phyloP scores from a whole-genome alignment of 1,284 basidiomycete species.

The Ceratobasidium sp. region DNA sequence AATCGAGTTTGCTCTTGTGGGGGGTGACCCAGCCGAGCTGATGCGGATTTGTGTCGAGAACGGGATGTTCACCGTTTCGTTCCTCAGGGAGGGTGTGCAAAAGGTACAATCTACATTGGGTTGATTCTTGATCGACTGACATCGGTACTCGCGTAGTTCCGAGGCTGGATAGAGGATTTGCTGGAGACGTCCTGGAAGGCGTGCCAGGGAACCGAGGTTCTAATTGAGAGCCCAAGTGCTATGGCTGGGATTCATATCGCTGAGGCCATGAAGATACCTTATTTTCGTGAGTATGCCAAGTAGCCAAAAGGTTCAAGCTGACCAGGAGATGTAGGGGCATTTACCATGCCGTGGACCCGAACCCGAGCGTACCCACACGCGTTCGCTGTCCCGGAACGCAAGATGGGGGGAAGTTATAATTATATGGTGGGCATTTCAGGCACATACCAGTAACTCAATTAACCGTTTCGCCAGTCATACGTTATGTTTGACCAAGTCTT shows the following conservation, averaged over 20 bases:
- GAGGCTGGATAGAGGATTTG: conserved; percentile 95
- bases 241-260: conserved; percentile 99
- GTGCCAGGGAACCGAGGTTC: conserved; percentile 90
- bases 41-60: conserved; percentile 96
- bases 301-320: neutral
- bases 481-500: conserved; percentile 98
- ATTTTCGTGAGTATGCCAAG: conserved; percentile 67
- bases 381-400: conserved; percentile 93
- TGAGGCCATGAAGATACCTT: conserved; percentile 90
- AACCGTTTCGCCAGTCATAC: conserved; percentile 63
- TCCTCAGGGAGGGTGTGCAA: conserved; percentile 86
- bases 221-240: conserved; percentile 94
- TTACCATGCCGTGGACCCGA: conserved; percentile 63
- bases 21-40: conserved; percentile 95
- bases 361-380: conserved; percentile 94
- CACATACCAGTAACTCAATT: conserved; percentile 2
- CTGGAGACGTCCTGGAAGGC: conserved; percentile 93
- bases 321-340: conserved; percentile 44
- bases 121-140: neutral
- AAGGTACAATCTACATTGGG: conserved; percentile 63
- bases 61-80: conserved; percentile 93
- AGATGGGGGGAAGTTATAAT: conserved; percentile 96
- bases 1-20: conserved; percentile 91
- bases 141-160: conserved; percentile 65
- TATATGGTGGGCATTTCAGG: conserved; percentile 75